Conservation (phyloP, 2,329 filamentous ascomycete species). For the Chrysoporthe deuterocubensis region DNA sequence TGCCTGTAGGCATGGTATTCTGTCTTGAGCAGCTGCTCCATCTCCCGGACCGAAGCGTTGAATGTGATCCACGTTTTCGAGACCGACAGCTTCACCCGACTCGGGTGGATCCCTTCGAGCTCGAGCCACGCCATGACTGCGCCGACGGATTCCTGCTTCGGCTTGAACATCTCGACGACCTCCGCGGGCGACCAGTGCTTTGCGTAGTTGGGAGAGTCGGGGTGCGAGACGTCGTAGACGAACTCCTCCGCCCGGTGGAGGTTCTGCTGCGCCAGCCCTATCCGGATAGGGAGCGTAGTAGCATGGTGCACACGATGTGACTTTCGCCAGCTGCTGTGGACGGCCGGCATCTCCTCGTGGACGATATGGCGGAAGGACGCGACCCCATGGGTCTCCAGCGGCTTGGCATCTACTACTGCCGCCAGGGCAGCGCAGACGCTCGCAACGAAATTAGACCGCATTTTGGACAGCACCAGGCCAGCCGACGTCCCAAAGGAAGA, state of each 20-base stretch:
- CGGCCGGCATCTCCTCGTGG: constrained; percentile 38
- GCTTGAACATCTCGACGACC: constrained; percentile 49
- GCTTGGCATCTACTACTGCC: constrained; percentile 35
- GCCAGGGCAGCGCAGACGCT: constrained; percentile 37
- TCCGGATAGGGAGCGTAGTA: constrained; percentile 42
- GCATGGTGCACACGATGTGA: constrained; percentile 30
- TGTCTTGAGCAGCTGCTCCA: constrained; percentile 56
- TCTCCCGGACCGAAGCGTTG: constrained; percentile 56
- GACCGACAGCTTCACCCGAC: constrained; percentile 53
- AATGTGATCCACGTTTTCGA: constrained; percentile 59
- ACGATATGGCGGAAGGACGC: constrained; percentile 34
- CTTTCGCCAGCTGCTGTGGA: constrained; percentile 35
- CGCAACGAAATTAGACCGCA: constrained; percentile 32
- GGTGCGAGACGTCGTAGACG: constrained; percentile 49
- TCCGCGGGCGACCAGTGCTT: constrained; percentile 51
- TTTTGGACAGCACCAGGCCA: constrained; percentile 28
- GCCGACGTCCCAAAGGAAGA: constrained; percentile 14
- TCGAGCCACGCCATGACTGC: constrained; percentile 59
- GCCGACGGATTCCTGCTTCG: constrained; percentile 48
- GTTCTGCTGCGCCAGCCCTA: constrained; percentile 51
- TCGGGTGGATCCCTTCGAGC: constrained; percentile 51
- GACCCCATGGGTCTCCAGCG: constrained; percentile 21
- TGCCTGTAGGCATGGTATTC: constrained; percentile 57
- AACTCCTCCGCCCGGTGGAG: constrained; percentile 50
- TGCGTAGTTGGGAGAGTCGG: constrained; percentile 49